phyloP scores from a whole-genome alignment of 2,329 filamentous ascomycete species.

The Penicillium verrucosum region DNA sequence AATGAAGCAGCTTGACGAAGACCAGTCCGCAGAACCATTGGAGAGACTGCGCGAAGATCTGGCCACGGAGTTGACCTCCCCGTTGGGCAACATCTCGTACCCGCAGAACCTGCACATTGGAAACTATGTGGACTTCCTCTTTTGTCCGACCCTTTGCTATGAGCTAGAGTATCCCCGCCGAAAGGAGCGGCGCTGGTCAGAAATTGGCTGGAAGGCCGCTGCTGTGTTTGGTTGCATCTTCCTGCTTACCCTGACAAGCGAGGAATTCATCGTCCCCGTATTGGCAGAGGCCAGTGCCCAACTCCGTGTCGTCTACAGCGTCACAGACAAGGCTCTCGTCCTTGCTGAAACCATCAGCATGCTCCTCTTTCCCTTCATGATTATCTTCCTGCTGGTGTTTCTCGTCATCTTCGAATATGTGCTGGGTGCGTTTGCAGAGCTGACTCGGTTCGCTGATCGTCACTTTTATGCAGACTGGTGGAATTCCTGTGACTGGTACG shows the following conservation, averaged over 20 bases:
- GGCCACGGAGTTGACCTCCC: slow-evolving; percentile 85
- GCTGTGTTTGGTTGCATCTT: slow-evolving; percentile 97
- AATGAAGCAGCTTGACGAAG: slow-evolving; percentile 23
- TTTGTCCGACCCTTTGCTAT: slow-evolving; percentile 95
- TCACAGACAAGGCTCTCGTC: slow-evolving; percentile 70
- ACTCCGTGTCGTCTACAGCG: slow-evolving; percentile 48
- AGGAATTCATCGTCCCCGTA: slow-evolving; percentile 93
- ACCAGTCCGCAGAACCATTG: slow-evolving; percentile 53
- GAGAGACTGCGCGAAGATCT: slow-evolving; percentile 76
- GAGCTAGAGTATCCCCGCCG: slow-evolving; percentile 93
- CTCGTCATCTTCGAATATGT: slow-evolving; percentile 98
- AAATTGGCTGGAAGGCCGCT: slow-evolving; percentile 77
- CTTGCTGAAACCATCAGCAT: slow-evolving; percentile 85
- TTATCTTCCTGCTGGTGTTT: slow-evolving; percentile 92
- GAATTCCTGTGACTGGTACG: slow-evolving; percentile 56
- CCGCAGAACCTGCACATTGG: slow-evolving; percentile 77
- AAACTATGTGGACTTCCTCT: slow-evolving; percentile 83
- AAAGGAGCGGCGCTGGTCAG: slow-evolving; percentile 68
- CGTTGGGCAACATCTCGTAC: slow-evolving; percentile 84
- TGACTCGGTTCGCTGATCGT: slow-evolving; percentile 87
- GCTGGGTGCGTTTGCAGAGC: slow-evolving; percentile 88
- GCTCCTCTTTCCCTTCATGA: slow-evolving; percentile 95
- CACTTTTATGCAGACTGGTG: slow-evolving; percentile 83
- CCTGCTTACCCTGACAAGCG: slow-evolving; percentile 81
- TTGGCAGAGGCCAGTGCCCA: slow-evolving; percentile 67